Percentiles rank a stretch among this genome's conserved stretches.
Conservation (phyloP, 2,329 filamentous ascomycete genomes). For the Fusarium algeriense region DNA sequence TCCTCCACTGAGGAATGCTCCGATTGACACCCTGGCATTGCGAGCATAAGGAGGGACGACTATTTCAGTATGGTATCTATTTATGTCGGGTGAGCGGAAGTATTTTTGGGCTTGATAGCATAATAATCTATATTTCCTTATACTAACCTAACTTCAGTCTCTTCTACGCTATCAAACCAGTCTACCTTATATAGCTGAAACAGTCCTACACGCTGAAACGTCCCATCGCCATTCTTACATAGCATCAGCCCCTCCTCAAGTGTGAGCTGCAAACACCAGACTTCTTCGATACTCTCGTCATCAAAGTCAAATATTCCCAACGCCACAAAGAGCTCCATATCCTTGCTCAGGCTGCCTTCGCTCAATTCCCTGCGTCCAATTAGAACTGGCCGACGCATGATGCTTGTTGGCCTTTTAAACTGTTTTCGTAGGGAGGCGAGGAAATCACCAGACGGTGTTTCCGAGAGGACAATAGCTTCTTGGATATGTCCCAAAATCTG, state of each 20-base stretch:
- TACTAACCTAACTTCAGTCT: background rate
- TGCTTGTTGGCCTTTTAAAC: background rate
- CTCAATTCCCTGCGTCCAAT: background rate
- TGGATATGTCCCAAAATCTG: constrained; percentile 4
- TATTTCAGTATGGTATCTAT: no score
- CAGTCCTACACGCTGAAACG: constrained; percentile 6
- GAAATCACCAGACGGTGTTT: background rate
- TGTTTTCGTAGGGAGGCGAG: background rate
- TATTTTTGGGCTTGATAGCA: no score
- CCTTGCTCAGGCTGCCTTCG: background rate
- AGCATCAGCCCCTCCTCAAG: constrained; percentile 9
- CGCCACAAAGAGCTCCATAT: background rate
- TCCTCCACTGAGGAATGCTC: background rate
- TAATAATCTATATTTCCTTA: background rate
- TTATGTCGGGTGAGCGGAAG: no score
- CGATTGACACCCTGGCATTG: no score
- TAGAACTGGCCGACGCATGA: background rate
- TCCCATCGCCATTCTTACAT: background rate
- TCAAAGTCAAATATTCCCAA: constrained; percentile 9
- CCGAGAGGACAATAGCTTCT: background rate
- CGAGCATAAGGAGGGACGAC: no score
- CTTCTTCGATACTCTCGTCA: background rate
- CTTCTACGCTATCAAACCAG: background rate
- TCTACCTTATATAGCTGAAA: background rate
- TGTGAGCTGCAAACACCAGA: constrained; percentile 9